These are phyloP conservation scores for Lasiodiplodia sp. DNA, from an alignment of 2,329 filamentous ascomycete genomes.

Conservation along the genomic window DNA sequence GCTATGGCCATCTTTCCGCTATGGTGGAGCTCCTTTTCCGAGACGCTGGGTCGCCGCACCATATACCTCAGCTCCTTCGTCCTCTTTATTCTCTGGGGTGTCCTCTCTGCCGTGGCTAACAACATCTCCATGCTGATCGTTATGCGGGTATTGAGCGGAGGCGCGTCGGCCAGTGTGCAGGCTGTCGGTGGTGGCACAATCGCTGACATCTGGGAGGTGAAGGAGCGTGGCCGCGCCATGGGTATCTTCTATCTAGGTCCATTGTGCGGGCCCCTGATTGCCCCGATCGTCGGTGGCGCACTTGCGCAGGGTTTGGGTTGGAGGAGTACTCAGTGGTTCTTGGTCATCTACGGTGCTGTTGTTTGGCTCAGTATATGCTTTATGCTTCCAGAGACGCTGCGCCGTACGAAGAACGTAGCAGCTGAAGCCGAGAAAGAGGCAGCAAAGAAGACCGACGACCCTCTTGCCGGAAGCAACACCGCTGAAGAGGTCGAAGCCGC, in stretches of 20 bases:
- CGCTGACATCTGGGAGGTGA: slow-evolving; percentile 49
- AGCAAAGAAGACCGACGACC: slow-evolving; percentile 26
- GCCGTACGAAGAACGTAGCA: slow-evolving; percentile 24
- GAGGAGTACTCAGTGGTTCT: slow-evolving; percentile 50
- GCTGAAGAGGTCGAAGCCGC: slow-evolving; percentile 21
- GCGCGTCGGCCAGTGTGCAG: slow-evolving; percentile 47
- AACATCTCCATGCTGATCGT: slow-evolving; percentile 49
- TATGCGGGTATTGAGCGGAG: slow-evolving; percentile 45
- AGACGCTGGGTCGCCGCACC: slow-evolving; percentile 45
- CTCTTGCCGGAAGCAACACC: slow-evolving; percentile 11
- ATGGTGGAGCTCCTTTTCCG: slow-evolving; percentile 50
- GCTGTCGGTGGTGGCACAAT: slow-evolving; percentile 49
- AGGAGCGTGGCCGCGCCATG: slow-evolving; percentile 48
- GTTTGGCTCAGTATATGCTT: slow-evolving; percentile 45
- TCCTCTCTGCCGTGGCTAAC: slow-evolving; percentile 44
- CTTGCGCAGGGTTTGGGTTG: slow-evolving; percentile 44
- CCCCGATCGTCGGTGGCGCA: slow-evolving; percentile 49
- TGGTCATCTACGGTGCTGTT: slow-evolving; percentile 46
- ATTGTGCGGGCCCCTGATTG: slow-evolving; percentile 47
- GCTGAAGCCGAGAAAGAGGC: slow-evolving; percentile 32
- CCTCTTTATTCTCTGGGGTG: slow-evolving; percentile 43
- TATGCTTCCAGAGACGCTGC: slow-evolving; percentile 44
- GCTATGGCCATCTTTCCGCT: slow-evolving; percentile 51
- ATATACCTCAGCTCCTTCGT: slow-evolving; percentile 47
- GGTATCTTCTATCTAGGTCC: slow-evolving; percentile 50